Evolutionary conservation across 208 protist genomes (phyloP).

Genomic region (Leishmania guyanensis): DNA sequence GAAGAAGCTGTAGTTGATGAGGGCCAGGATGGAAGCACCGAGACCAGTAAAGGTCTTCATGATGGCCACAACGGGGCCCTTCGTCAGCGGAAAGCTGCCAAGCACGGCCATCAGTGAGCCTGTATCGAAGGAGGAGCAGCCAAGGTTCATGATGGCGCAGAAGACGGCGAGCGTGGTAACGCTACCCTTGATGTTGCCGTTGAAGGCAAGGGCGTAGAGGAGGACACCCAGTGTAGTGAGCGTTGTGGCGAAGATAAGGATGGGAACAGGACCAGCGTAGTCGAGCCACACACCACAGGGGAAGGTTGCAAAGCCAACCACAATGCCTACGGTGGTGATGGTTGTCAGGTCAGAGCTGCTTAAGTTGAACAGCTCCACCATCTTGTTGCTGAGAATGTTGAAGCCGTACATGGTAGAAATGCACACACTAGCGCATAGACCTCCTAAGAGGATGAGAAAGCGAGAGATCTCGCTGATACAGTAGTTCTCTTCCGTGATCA

Average conservation of each 20-base stretch:
- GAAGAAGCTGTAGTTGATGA: slow-evolving; percentile 59
- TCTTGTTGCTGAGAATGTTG: slow-evolving; percentile 60
- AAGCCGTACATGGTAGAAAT: slow-evolving; percentile 65
- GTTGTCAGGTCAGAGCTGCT: slow-evolving; percentile 42
- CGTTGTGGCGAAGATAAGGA: slow-evolving; percentile 21
- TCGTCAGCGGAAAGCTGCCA: slow-evolving; percentile 52
- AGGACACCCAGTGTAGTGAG: slow-evolving; percentile 35
- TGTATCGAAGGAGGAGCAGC: slow-evolving; percentile 52
- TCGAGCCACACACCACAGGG: slow-evolving; percentile 59
- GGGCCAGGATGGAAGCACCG: slow-evolving; percentile 41
- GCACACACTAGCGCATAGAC: slow-evolving; percentile 37
- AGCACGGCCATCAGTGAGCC: slow-evolving; percentile 74
- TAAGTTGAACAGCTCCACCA: slow-evolving; percentile 45
- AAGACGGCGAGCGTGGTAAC: slow-evolving; percentile 50
- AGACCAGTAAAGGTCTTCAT: slow-evolving; percentile 64
- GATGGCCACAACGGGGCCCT: slow-evolving; percentile 47
- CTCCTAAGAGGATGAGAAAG: slow-evolving; percentile 57
- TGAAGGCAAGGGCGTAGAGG: slow-evolving; percentile 55
- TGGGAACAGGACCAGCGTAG: slow-evolving; percentile 47
- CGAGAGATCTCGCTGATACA: slow-evolving; percentile 53
- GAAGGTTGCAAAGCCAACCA: slow-evolving; percentile 47
- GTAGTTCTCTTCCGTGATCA: slow-evolving; percentile 34
- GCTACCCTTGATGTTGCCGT: slow-evolving; percentile 31
- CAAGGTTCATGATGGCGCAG: slow-evolving; percentile 59
- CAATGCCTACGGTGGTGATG: slow-evolving; percentile 50